These are phyloP conservation scores for Dalbergia oliveri DNA, from an alignment of 306 rosid genomes.

Conservation along the genomic window DNA sequence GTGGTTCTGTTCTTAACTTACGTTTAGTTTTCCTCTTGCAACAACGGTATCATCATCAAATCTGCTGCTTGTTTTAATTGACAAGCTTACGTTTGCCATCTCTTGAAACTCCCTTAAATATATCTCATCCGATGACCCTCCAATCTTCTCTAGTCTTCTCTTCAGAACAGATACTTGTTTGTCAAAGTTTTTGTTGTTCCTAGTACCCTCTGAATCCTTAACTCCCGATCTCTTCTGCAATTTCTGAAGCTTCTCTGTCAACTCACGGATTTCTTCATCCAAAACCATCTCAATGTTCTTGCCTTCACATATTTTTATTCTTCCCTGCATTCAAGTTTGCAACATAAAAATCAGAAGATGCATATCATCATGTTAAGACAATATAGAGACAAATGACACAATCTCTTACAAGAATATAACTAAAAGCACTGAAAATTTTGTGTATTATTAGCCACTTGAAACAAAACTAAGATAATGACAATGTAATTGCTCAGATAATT, in stretches of 20 bases:
- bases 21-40: constrained; percentile 72
- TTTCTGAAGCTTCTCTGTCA: constrained; percentile 72
- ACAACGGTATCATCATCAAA: constrained; percentile 56
- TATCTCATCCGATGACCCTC: constrained; percentile 63
- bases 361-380: constrained; percentile 7
- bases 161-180: constrained; percentile 64
- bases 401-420: constrained; percentile 4
- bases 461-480: constrained; percentile 6
- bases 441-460: constrained; percentile 14
- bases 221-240: constrained; percentile 62
- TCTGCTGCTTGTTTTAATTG: constrained; percentile 49
- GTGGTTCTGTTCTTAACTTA: constrained; percentile 47
- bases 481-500: neutral
- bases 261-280: constrained; percentile 71
- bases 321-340: constrained; percentile 65
- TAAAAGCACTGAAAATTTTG: neutral
- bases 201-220: constrained; percentile 46
- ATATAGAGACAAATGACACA: neutral
- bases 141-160: constrained; percentile 66
- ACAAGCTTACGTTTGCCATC: constrained; percentile 70
- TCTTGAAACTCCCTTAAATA: constrained; percentile 66
- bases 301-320: constrained; percentile 72
- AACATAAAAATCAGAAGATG: constrained; percentile 32
- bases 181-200: constrained; percentile 66
- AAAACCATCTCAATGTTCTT: constrained; percentile 53